Base-by-base conservation (phyloP, 2,329 filamentous ascomycete species). In the Xylariaceae sp. region DNA sequence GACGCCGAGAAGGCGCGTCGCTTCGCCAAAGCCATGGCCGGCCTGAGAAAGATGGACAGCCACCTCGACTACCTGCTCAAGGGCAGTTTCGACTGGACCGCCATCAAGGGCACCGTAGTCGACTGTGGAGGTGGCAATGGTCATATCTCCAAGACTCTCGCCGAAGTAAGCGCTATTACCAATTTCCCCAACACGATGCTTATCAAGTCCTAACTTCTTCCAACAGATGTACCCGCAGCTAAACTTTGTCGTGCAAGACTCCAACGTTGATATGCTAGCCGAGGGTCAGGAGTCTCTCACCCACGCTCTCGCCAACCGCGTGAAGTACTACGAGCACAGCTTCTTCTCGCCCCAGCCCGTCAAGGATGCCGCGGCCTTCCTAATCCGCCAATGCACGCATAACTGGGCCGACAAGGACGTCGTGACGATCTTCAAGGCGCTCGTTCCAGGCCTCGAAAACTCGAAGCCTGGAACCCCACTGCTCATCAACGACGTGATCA, bases 321-420 rank as follows among this genome's bases (percentile, higher is more conserved):
- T 70, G 2, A 30, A 58, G 0, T 69, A 65, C 41, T 44, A 15
- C 17, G 53, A 67, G 53, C 61, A 67, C 55, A 58, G 60, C 51
- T 71, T 72, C 63, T 72, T 70, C 59, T 48, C 64, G 8, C 65
- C 66, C 0, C 69, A 73, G 59, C 67, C 65, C 1, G 1, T 56
- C 1, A 44, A 8, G 6, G 58, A 64, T 30, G 67, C 57, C 1
- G 59, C 60, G 0, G 65, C 63, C 3, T 70, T 62, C 56, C 49
- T 72, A 1, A 51, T 71, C 7, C 68, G 69, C 23, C 67, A 71
- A 48, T 64, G 64, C 30, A 61, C 58, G 62, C 62, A 64, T 30
- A 53, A 64, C 56, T 64, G 58, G 60, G 45, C 18, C 18, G 60
- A 62, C 30, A 6, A 23, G 1, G 60, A 64, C 41, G 55, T 57